Evolutionary conservation across 2,329 filamentous ascomycete genomes (phyloP).

Genomic region (Sporothrix pallida): DNA sequence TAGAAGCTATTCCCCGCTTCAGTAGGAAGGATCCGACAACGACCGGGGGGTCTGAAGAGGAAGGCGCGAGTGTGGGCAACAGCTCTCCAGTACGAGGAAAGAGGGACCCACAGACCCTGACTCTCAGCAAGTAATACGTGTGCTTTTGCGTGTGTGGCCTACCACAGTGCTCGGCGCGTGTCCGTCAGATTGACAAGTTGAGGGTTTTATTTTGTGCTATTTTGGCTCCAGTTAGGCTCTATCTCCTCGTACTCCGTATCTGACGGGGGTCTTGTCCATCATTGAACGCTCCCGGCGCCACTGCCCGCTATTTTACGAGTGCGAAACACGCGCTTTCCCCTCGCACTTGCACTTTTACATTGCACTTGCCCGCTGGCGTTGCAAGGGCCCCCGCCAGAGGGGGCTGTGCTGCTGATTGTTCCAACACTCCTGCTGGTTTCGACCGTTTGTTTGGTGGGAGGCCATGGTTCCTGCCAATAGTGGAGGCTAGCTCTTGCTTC

Average conservation of each 20-base stretch:
- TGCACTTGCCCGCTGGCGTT: neutral
- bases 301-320: conserved; percentile 11
- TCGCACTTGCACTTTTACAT: neutral
- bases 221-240: conserved; percentile 15
- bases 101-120: neutral
- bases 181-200: conserved; percentile 18
- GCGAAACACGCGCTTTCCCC: conserved; percentile 8
- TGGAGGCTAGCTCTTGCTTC: conserved; percentile 26
- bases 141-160: conserved; percentile 6
- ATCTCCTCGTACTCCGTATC: neutral
- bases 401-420: conserved; percentile 31
- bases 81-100: neutral
- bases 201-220: conserved; percentile 19
- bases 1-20: conserved; percentile 21
- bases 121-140: conserved; percentile 19
- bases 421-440: conserved; percentile 23
- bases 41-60: conserved; percentile 19
- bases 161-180: neutral
- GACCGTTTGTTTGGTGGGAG: conserved; percentile 25
- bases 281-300: neutral
- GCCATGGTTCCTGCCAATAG: conserved; percentile 28
- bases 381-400: conserved; percentile 26
- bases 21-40: conserved; percentile 9
- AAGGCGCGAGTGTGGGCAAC: neutral
- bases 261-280: neutral